Conservation (phyloP, 2,329 filamentous ascomycete genomes). For the Microcyclosporella mali region DNA sequence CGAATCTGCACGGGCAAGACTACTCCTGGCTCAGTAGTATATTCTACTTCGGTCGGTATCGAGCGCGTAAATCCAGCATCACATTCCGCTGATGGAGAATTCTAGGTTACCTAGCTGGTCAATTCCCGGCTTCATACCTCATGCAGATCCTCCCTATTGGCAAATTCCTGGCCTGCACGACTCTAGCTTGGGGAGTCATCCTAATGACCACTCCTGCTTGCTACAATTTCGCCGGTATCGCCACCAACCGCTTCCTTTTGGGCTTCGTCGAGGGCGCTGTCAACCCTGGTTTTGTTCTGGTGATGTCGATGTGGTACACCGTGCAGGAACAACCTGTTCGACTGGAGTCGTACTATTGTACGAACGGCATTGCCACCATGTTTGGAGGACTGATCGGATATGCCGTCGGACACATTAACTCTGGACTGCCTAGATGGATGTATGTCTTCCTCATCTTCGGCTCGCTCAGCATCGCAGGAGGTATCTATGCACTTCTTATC, state of each 20-base stretch:
- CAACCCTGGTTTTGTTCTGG: conserved; percentile 34
- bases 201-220: conserved; percentile 39
- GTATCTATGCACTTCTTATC: conserved; percentile 30
- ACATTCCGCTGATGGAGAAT: not conserved
- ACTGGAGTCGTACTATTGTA: conserved; percentile 52
- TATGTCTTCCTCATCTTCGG: conserved; percentile 55
- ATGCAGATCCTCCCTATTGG: conserved; percentile 43
- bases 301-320: conserved; percentile 36
- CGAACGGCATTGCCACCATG: conserved; percentile 56
- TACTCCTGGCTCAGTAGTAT: conserved; percentile 46
- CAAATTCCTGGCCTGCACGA: conserved; percentile 40
- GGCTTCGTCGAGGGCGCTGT: conserved; percentile 33
- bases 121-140: conserved; percentile 41
- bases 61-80: not conserved
- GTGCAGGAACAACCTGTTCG: conserved; percentile 46
- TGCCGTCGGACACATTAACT: conserved; percentile 54
- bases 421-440: conserved; percentile 48
- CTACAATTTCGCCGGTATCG: conserved; percentile 36
- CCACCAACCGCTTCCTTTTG: conserved; percentile 33
- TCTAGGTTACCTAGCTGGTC: conserved; percentile 37
- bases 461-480: conserved; percentile 33
- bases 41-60: conserved; percentile 41
- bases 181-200: conserved; percentile 38
- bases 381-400: conserved; percentile 56
- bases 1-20: conserved; percentile 44